Base-by-base conservation (phyloP, 73 alveolate species). In the Symbiodinium natans region DNA sequence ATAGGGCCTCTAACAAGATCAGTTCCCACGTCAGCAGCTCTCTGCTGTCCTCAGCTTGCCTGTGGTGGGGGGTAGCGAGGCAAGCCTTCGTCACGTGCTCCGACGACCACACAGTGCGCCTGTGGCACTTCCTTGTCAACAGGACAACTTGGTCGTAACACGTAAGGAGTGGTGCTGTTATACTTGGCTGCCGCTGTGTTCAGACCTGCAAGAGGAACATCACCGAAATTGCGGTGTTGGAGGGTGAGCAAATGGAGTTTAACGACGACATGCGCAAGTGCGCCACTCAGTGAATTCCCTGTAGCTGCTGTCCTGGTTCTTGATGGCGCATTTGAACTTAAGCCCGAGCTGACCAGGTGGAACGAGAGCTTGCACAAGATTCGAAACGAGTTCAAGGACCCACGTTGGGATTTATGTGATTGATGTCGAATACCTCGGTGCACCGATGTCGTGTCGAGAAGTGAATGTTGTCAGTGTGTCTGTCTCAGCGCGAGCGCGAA, bases 211-310 rank as follows among this genome's bases (percentile, higher is more conserved):
- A 19, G 56, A 90, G 98, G 92, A 92, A 92, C 92, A 92, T 92
- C 83, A 80, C 92, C 15, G 98, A 92, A 86, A 92, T 92, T 31
- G 98, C 98, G 3, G 92, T 77, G 33, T 92, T 92, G 42, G 98
- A 92, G 83, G 98, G 98, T 10, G 98, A 92, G 84, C 98, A 92
- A 63, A 92, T 92, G 98, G 98, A 77, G 54, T 92, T 92, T 84
- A 92, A 92, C 23, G 98, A 74, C 25, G 98, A 92, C 98, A 73
- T 84, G n/a, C 92, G 98, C 11, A 92, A 80, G 90, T 54, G 9
- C 17, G 36, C 36, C 36, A 27, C 80, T n/a, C 80, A 63, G 80
- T 36, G 17, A 5, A 21, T 52, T 29, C 71, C 15, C 15, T 21
- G 71, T 29, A 52, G 71, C 71, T 52, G n/a, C 31, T 21, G 82